Percentiles rank a stretch among this genome's conserved stretches.
phyloP scores from a whole-genome alignment of 2,329 filamentous ascomycete species.

The Pseudocercospora musae region DNA sequence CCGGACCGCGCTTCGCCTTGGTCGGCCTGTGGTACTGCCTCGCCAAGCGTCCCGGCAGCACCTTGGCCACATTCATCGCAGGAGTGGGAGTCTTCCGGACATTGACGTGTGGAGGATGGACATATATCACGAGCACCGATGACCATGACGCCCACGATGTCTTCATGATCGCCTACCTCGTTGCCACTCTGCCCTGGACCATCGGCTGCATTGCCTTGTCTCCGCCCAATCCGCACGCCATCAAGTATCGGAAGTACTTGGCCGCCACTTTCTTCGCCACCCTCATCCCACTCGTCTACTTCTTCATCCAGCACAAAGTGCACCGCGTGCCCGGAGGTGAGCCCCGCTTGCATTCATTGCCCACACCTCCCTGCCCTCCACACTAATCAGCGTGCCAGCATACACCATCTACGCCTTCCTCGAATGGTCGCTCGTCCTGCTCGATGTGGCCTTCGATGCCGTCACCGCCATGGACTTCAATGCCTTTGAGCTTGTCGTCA shows the following conservation, averaged over 20 bases:
- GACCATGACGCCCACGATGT: slow-evolving; percentile 99
- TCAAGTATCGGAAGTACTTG: slow-evolving; percentile 85
- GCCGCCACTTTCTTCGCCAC: slow-evolving; percentile 85
- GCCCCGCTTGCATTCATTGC: slow-evolving; percentile 28
- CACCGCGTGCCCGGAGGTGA: slow-evolving; percentile 89
- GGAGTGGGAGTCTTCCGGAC: slow-evolving; percentile 81
- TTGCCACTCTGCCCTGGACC: slow-evolving; percentile 94
- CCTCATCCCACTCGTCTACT: slow-evolving; percentile 86
- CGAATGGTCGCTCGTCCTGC: slow-evolving; percentile 91
- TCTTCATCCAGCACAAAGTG: slow-evolving; percentile 98
- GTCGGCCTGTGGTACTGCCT: slow-evolving; percentile 90
- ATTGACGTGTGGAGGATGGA: slow-evolving; percentile 94
- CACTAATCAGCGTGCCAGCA: slow-evolving; percentile 52
- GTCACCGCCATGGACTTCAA: slow-evolving; percentile 90
- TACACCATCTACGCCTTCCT: slow-evolving; percentile 98
- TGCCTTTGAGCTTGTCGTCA: slow-evolving; percentile 80
- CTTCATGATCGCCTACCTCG: slow-evolving; percentile 97
- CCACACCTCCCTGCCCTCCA: neutral
- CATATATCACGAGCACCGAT: slow-evolving; percentile 96
- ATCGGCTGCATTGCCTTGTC: slow-evolving; percentile 84
- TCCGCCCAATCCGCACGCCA: slow-evolving; percentile 74
- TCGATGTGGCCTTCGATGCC: slow-evolving; percentile 95
- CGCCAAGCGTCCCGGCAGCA: slow-evolving; percentile 67
- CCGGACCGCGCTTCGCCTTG: slow-evolving; percentile 86
- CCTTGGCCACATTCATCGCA: slow-evolving; percentile 77